phyloP scores from a whole-genome alignment of 1,284 basidiomycete genomes.

The Apiotrichum laibachii region DNA sequence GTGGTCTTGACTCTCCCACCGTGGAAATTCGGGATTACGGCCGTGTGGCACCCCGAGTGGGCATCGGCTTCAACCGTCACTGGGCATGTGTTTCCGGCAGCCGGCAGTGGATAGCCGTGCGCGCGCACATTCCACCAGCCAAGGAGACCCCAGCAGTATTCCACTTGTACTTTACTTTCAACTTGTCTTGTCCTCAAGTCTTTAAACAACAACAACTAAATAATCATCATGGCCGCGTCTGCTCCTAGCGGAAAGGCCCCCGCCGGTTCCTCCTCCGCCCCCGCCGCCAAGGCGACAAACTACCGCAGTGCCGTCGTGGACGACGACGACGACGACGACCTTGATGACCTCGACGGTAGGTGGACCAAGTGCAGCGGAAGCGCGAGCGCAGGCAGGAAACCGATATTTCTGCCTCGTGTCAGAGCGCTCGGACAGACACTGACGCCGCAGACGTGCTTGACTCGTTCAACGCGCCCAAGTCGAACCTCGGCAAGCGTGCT shows the following conservation, averaged over 20 bases:
- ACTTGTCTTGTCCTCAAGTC: background rate
- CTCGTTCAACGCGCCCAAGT: slow-evolving; percentile 37
- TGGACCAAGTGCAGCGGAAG: too few relatives aligned
- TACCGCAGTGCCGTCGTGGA: slow-evolving; percentile 28
- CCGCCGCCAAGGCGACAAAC: slow-evolving; percentile 6
- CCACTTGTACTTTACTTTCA: background rate
- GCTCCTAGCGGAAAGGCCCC: slow-evolving; percentile 1
- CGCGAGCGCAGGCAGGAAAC: too few relatives aligned
- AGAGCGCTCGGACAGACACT: too few relatives aligned
- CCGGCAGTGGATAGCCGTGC: too few relatives aligned
- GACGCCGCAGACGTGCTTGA: slow-evolving; percentile 41
- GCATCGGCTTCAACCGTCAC: too few relatives aligned
- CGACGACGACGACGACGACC: slow-evolving; percentile 44
- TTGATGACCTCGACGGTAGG: slow-evolving; percentile 48
- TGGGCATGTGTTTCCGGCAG: too few relatives aligned
- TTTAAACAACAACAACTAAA: background rate
- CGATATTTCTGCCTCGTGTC: too few relatives aligned
- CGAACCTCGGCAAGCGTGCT: slow-evolving; percentile 12
- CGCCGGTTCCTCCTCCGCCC: background rate
- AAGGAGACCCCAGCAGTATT: background rate
- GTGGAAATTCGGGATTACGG: too few relatives aligned
- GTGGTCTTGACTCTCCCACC: too few relatives aligned
- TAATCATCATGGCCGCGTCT: slow-evolving; percentile 6
- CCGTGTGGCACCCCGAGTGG: too few relatives aligned
- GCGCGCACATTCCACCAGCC: too few relatives aligned